Percentiles rank a stretch among this genome's conserved stretches.
These are phyloP conservation scores for Phytopythium montanum DNA, from an alignment of 352 stramenopile species.

Conservation along the genomic window DNA sequence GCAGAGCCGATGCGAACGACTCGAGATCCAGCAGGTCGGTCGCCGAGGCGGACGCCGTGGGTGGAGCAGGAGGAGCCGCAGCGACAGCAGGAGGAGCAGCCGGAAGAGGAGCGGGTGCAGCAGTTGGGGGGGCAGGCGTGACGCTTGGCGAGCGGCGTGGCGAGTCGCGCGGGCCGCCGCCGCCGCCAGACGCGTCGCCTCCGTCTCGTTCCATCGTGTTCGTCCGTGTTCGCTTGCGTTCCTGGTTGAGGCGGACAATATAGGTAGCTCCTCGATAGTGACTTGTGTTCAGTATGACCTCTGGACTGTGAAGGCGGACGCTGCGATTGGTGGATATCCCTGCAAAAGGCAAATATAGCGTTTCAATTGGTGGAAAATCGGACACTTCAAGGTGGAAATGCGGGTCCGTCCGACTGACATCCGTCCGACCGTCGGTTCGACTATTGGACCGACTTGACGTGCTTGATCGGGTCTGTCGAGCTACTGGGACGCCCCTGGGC, in stretches of 20 bases:
- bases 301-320: too few species aligned
- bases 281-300: too few species aligned
- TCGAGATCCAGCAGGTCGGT: conserved; percentile 37
- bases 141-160: too few species aligned
- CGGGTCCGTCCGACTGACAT: too few species aligned
- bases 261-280: too few species aligned
- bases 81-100: background rate
- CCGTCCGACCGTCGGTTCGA: too few species aligned
- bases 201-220: conserved; percentile 7
- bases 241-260: background rate
- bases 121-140: background rate
- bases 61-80: background rate
- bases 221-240: conserved; percentile 2
- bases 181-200: background rate
- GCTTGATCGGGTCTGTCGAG: background rate
- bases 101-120: background rate
- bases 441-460: too few species aligned
- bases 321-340: too few species aligned
- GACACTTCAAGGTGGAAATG: too few species aligned
- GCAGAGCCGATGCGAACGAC: conserved; percentile 33
- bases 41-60: conserved; percentile 14
- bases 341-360: too few species aligned
- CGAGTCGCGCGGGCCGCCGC: background rate
- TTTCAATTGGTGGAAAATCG: too few species aligned
- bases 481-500: too few species aligned